Conservation (phyloP, 148 eudicot species). For the Pouteria glomerata region DNA sequence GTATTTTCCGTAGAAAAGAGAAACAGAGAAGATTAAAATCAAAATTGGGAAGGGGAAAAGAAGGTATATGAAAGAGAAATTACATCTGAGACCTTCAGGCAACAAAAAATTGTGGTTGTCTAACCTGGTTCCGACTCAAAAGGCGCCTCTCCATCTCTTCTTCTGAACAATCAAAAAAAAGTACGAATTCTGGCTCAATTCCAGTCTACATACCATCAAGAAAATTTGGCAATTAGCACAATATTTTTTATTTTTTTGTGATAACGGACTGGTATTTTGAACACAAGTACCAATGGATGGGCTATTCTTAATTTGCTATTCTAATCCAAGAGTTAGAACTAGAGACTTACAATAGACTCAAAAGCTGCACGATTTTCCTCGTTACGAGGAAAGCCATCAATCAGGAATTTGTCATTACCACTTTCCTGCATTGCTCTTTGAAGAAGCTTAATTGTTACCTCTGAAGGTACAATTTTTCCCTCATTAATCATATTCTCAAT, state of each 20-base stretch:
- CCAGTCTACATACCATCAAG: slow-evolving; percentile 52
- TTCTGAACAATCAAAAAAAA: slow-evolving; percentile 74
- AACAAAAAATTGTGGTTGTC: slow-evolving; percentile 10
- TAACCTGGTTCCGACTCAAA: slow-evolving; percentile 69
- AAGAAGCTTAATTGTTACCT: slow-evolving; percentile 72
- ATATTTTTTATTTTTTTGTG: not conserved
- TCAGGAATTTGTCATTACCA: slow-evolving; percentile 65
- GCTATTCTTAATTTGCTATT: not conserved
- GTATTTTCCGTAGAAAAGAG: slow-evolving; percentile 7
- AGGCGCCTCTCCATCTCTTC: slow-evolving; percentile 88
- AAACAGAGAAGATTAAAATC: not conserved
- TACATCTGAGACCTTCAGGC: not conserved
- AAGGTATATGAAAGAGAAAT: not conserved
- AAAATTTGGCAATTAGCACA: not conserved
- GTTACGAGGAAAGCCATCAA: slow-evolving; percentile 86
- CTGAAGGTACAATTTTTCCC: slow-evolving; percentile 83
- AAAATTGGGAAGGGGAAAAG: not conserved
- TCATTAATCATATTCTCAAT: slow-evolving; percentile 79
- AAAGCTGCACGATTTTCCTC: slow-evolving; percentile 71
- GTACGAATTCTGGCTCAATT: slow-evolving; percentile 60
- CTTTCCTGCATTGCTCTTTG: slow-evolving; percentile 56
- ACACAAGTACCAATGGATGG: not conserved
- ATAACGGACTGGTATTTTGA: not conserved
- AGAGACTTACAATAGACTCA: slow-evolving; percentile 66
- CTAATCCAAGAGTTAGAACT: slow-evolving; percentile 4